Conservation (phyloP, 768 basidiomycete genomes). For the Epithele typhae region DNA sequence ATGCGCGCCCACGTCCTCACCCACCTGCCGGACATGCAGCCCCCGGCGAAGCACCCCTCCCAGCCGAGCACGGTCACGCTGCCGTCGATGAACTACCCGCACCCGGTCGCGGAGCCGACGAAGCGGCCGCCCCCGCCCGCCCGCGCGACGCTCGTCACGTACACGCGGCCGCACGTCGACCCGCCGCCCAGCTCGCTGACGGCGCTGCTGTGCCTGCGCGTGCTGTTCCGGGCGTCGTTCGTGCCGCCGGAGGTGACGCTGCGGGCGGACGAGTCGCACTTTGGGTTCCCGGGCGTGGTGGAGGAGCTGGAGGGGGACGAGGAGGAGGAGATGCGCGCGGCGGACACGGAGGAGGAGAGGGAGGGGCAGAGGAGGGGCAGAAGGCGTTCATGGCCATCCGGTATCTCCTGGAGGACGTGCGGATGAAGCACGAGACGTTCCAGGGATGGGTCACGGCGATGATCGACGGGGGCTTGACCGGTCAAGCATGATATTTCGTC, state of each 20-base stretch:
- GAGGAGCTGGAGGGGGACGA: slow-evolving; percentile 66
- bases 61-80: slow-evolving; percentile 74
- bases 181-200: slow-evolving; percentile 74
- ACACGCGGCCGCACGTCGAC: slow-evolving; percentile 53
- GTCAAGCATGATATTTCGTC: slow-evolving; percentile 14
- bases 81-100: slow-evolving; percentile 47
- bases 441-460: slow-evolving; percentile 60
- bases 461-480: slow-evolving; percentile 42
- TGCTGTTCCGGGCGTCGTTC: slow-evolving; percentile 78
- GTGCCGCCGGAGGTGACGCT: slow-evolving; percentile 64
- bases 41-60: slow-evolving; percentile 53
- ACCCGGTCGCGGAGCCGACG: slow-evolving; percentile 62
- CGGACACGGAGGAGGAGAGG: slow-evolving; percentile 36
- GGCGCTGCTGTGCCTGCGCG: slow-evolving; percentile 76
- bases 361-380: slow-evolving; percentile 72
- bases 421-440: slow-evolving; percentile 58
- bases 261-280: slow-evolving; percentile 76
- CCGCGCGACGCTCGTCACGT: slow-evolving; percentile 56
- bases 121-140: slow-evolving; percentile 66
- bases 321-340: slow-evolving; percentile 35
- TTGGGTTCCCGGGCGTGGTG: slow-evolving; percentile 82
- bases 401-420: slow-evolving; percentile 57
- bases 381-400: slow-evolving; percentile 65
- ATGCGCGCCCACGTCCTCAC: slow-evolving; percentile 72
- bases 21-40: slow-evolving; percentile 62